These are phyloP conservation scores for Rhipidocladum racemiflorum DNA, from an alignment of 176 grass and related monocot species.

Conservation along the genomic window DNA sequence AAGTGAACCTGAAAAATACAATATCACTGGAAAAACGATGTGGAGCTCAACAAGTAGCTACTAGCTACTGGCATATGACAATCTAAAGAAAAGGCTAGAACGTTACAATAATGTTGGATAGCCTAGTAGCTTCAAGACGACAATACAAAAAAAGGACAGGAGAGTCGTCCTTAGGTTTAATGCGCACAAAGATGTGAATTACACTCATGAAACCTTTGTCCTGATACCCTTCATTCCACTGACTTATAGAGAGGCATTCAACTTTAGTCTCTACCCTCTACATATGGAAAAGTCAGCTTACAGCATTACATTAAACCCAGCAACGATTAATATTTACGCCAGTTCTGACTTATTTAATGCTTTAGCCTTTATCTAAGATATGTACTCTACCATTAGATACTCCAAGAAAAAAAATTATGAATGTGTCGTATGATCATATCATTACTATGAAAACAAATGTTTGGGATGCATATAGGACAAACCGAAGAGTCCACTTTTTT, in stretches of 20 bases:
- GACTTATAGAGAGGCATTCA: not conserved
- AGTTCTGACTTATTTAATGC: constrained; percentile 13
- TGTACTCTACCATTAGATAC: not conserved
- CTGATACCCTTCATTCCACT: not conserved
- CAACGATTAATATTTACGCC: not conserved
- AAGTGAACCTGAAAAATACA: constrained; percentile 71
- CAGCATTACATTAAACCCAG: not conserved
- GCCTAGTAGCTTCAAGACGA: not conserved
- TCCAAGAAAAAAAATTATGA: not conserved
- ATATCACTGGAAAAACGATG: constrained; percentile 15
- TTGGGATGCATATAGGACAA: not conserved
- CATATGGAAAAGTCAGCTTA: not conserved
- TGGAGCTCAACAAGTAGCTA: constrained; percentile 8
- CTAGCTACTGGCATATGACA: not conserved
- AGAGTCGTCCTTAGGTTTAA: not conserved
- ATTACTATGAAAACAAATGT: not conserved
- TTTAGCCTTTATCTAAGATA: constrained; percentile 15
- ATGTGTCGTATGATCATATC: not conserved
- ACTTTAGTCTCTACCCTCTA: not conserved
- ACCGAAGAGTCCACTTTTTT: not conserved
- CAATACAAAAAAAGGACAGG: not conserved
- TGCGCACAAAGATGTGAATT: not conserved
- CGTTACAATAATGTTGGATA: constrained; percentile 13
- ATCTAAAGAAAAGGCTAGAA: not conserved
- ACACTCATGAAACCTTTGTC: constrained; percentile 1